These are phyloP conservation scores for Umbelopsis sp. DNA, from an alignment of 371 early-diverging fungal species.

Conservation along the genomic window DNA sequence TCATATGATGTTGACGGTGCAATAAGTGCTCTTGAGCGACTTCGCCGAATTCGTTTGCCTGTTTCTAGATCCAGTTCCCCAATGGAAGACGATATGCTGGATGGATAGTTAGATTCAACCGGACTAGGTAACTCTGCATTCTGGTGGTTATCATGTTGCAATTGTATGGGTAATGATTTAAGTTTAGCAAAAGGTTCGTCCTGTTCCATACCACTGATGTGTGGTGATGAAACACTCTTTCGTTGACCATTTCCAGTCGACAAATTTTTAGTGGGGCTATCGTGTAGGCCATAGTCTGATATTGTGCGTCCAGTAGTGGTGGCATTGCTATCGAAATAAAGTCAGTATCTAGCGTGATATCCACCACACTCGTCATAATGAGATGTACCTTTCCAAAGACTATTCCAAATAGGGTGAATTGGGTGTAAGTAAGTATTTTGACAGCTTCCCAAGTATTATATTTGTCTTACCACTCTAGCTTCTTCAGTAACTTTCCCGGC, in stretches of 20 bases:
- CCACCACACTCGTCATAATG: too few relatives aligned
- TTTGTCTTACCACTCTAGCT: neutral
- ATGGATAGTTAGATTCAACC: conserved; percentile 8
- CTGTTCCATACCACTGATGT: neutral
- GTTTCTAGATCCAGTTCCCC: conserved; percentile 10
- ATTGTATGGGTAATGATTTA: neutral
- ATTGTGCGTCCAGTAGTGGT: neutral
- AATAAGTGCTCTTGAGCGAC: conserved; percentile 8
- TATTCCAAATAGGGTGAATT: too few relatives aligned
- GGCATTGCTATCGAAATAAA: neutral
- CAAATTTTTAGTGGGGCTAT: neutral
- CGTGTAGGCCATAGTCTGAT: neutral
- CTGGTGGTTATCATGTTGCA: neutral
- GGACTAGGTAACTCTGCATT: neutral
- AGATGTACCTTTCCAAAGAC: too few relatives aligned
- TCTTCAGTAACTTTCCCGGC: neutral
- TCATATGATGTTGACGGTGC: conserved; percentile 28
- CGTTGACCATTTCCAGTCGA: neutral
- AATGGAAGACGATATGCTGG: conserved; percentile 3
- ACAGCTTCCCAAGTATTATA: too few relatives aligned
- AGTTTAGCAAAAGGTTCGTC: neutral
- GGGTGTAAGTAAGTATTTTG: too few relatives aligned
- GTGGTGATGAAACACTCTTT: neutral
- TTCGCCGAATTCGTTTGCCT: conserved; percentile 4
- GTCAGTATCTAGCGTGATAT: too few relatives aligned